These are phyloP conservation scores for Sequoia sempervirens DNA, from an alignment of 75 land plant genomes.

Conservation along the genomic window DNA sequence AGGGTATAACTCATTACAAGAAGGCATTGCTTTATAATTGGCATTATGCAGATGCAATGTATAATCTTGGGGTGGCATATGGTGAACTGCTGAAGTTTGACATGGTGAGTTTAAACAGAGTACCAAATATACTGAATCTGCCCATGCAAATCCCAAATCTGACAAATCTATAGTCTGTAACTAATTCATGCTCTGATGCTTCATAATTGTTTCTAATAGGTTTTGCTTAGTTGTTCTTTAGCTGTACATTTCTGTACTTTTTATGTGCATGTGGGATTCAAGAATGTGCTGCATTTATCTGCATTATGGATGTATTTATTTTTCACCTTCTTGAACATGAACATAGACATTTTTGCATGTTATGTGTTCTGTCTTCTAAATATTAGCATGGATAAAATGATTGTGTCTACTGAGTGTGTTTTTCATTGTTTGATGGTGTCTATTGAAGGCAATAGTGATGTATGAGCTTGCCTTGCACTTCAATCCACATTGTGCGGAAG, in stretches of 20 bases:
- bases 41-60: conserved; percentile 99
- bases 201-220: background rate
- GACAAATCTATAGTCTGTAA: conserved; percentile 1
- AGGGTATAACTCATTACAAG: conserved; percentile 89
- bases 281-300: background rate
- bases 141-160: background rate
- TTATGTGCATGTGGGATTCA: background rate
- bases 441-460: conserved; percentile 88
- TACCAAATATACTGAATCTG: background rate
- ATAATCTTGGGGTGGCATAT: conserved; percentile 97
- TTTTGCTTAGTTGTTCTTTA: background rate
- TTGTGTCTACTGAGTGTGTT: background rate
- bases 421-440: background rate
- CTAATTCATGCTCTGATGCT: background rate
- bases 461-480: conserved; percentile 98
- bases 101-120: conserved; percentile 49
- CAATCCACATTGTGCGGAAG: conserved; percentile 97
- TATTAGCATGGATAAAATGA: background rate
- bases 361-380: background rate
- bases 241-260: background rate
- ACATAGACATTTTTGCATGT: background rate
- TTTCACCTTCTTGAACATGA: background rate
- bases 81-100: conserved; percentile 98
- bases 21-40: conserved; percentile 91
- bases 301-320: background rate